These are phyloP conservation scores for Phycomyces blakesleeanus DNA, from an alignment of 192 early-diverging fungal genomes.

Conservation along the genomic window DNA sequence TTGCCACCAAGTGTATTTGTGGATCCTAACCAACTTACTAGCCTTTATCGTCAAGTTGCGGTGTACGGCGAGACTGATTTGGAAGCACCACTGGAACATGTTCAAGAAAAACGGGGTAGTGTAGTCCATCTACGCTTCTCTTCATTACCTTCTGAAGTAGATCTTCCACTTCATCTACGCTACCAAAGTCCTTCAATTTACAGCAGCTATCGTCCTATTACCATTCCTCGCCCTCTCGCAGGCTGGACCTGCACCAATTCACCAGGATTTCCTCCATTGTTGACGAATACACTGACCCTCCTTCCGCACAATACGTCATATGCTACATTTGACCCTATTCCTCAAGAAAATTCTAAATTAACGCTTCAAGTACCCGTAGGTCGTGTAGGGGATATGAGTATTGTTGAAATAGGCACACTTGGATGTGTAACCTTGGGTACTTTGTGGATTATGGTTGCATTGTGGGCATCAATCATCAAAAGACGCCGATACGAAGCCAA, in stretches of 20 bases:
- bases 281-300: neutral
- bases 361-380: conserved; percentile 7
- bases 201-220: conserved; percentile 7
- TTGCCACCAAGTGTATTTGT: conserved; percentile 30
- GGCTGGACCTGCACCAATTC: conserved; percentile 26
- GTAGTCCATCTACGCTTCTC: conserved; percentile 14
- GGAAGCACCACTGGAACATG: conserved; percentile 20
- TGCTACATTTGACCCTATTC: neutral
- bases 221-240: conserved; percentile 17
- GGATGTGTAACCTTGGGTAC: conserved; percentile 1
- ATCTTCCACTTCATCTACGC: conserved; percentile 24
- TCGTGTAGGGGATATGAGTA: neutral
- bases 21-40: conserved; percentile 19
- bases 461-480: conserved; percentile 12
- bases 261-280: neutral
- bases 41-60: conserved; percentile 1
- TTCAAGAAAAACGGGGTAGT: conserved; percentile 13
- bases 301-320: conserved; percentile 1
- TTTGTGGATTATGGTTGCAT: neutral
- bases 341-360: neutral
- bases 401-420: conserved; percentile 10
- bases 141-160: neutral
- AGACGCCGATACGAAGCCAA: conserved; percentile 27
- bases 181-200: conserved; percentile 11
- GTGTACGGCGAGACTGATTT: conserved; percentile 23